A percentile compares a stretch with the other conserved stretches of the same genome.
phyloP scores from a whole-genome alignment of 2,329 filamentous ascomycete genomes.

The Fusarium heterosporum region DNA sequence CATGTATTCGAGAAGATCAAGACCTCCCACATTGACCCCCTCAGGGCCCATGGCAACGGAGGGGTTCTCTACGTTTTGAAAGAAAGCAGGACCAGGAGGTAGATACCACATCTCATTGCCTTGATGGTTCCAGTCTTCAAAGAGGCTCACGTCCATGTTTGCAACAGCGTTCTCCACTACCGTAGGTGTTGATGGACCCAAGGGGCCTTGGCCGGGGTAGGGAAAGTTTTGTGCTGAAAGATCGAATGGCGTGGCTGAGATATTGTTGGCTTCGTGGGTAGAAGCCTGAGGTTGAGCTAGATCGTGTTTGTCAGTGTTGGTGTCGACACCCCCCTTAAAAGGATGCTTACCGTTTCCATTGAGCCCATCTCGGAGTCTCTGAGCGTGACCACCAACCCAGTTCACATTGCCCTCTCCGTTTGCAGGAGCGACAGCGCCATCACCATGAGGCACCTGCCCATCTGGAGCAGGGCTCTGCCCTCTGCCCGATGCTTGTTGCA shows the following conservation, averaged over 20 bases:
- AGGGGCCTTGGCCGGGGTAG: conserved; percentile 62
- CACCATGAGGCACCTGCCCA: conserved; percentile 42
- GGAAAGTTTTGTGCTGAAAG: conserved; percentile 66
- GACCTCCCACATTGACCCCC: conserved; percentile 73
- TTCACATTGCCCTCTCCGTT: conserved; percentile 43
- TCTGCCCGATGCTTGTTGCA: conserved; percentile 55
- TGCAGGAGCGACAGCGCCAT: conserved; percentile 44
- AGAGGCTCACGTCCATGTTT: conserved; percentile 57
- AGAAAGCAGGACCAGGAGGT: conserved; percentile 71
- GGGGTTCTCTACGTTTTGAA: conserved; percentile 71
- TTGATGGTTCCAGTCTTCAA: conserved; percentile 67
- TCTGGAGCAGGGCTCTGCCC: conserved; percentile 57
- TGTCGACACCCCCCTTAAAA: neutral
- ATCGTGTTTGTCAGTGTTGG: conserved; percentile 21
- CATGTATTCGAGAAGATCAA: conserved; percentile 76
- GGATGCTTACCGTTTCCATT: conserved; percentile 53
- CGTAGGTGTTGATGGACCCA: conserved; percentile 64
- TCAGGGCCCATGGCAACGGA: conserved; percentile 75
- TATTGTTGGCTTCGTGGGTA: conserved; percentile 59
- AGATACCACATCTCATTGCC: conserved; percentile 76
- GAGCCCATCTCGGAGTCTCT: conserved; percentile 56
- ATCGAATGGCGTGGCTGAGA: conserved; percentile 74
- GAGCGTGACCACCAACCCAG: conserved; percentile 55
- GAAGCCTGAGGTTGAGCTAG: conserved; percentile 54
- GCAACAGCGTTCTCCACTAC: conserved; percentile 49